Base-by-base conservation (phyloP, 306 rosid species). In the Alnus rubra region DNA sequence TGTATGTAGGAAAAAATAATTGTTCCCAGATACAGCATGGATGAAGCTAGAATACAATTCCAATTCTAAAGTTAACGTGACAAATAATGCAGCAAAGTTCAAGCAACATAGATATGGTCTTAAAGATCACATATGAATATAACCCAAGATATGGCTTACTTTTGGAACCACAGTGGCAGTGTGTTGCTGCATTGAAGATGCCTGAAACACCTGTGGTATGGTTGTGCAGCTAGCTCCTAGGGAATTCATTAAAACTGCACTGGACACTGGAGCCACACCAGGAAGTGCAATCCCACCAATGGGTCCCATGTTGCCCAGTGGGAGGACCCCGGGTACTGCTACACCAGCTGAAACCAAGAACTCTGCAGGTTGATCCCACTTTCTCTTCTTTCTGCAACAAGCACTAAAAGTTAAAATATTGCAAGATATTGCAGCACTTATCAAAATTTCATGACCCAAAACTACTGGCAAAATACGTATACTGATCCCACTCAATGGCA, bases 351-450 rank as follows among this genome's bases (percentile, higher is more conserved):
- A 78, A 69, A 88, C 81, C 85, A 90, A 77, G 5, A 90, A 84
- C 82, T 90, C 96, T 3, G 98, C 98, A 10, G 98, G 98, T 77
- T 91, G 97, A 88, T 95, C 98, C 98, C 98, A 95, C 87, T 88
- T 95, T 78, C 98, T 90, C 87, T 90, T 95, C 89, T 84, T 95
- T 78, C 98, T 94, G 88, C 73, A 72, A 39, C 53, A 67, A 69
- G 62, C 12, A 5, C 76, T 39, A 31, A 42, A 74, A 19, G 35
- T 54, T 63, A 53, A 11, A 7, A 53, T 5, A 52, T 15, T 74
- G 37, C 63, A 53, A 54, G 7, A 42, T 54, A 69, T 44, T 1
- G 72, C 31, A 39, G 49, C 19, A 19, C 30, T 67, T 15, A 39
- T 18, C 51, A 14, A 16, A 6, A 63, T 35, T 33, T 19, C 30